Base-by-base conservation (phyloP, 2,329 filamentous ascomycete genomes). In the Diaporthe ilicicola region DNA sequence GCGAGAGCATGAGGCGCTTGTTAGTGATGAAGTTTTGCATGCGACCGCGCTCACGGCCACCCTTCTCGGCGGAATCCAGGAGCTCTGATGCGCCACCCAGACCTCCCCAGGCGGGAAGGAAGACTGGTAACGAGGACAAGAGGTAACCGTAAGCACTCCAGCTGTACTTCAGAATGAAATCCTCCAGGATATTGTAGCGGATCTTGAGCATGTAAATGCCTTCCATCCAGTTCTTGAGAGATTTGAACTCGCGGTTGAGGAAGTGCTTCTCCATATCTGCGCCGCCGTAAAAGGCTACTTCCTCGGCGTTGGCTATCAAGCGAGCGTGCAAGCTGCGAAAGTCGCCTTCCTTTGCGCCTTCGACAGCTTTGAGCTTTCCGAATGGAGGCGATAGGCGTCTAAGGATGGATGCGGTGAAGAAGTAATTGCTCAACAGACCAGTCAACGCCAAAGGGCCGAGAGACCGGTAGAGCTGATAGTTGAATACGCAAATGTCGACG, bases 21-120 rank as follows among this genome's bases (percentile, higher is more conserved):
- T 99, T 99, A 15, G 96, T 99, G 82, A 99, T 98, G 82, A 99
- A 99, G 42, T 97, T 94, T 83, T 97, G 96, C 94, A 98, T 99
- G 50, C 97, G 93, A 70, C 92, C 91, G 56, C 93, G 90, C 80
- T 97, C 94, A 34, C 92, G 89, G 34, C 89, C 87, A 15, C 66
- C 66, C 53, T 84, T 87, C 22, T 83, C 83, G 29, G 80, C 79
- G 51, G 77, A 78, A 32, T 86, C 87, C 2, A 87, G 82, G 76
- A 93, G 85, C 81, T 97, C 93, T 67, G 91, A 83, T 19, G 88
- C 87, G 48, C 93, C 93, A 55, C 92, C 94, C 42, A 95, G 82
- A 37, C 96, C 95, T 69, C 94, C 95, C 94, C 96, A 97, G 1
- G 94, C 93, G 0, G 96, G 96, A 22, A 99, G 86, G 83, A 98